Evolutionary conservation across 805 yeast genomes (phyloP).

Genomic region (Suhomyces xylopsoci): DNA sequence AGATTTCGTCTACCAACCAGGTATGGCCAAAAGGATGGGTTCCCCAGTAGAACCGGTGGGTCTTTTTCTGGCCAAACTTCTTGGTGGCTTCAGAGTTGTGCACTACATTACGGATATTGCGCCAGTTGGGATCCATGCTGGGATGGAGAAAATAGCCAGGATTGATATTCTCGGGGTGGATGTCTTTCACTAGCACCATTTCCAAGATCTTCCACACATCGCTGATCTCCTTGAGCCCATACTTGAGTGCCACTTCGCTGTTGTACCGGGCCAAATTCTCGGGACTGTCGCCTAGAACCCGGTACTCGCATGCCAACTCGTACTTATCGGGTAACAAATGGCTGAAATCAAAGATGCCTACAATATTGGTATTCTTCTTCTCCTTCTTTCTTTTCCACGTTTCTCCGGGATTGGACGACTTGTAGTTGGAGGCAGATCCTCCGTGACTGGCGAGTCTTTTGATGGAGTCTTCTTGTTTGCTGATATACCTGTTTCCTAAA

Average conservation of each 20-base stretch:
- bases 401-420: slow-evolving; percentile 39
- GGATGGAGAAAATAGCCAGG: slow-evolving; percentile 3
- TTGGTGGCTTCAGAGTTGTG: slow-evolving; percentile 8
- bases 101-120: slow-evolving; percentile 2
- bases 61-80: slow-evolving; percentile 8
- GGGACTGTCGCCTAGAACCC: slow-evolving; percentile 61
- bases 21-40: slow-evolving; percentile 71
- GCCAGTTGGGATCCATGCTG: slow-evolving; percentile 3
- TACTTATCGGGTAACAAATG: slow-evolving; percentile 72
- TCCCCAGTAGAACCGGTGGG: slow-evolving; percentile 64
- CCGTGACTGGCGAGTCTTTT: slow-evolving; percentile 38
- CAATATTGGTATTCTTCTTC: slow-evolving; percentile 48
- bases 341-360: slow-evolving; percentile 61
- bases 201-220: slow-evolving; percentile 72
- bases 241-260: slow-evolving; percentile 61
- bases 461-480: slow-evolving; percentile 23
- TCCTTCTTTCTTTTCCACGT: slow-evolving; percentile 20
- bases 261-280: slow-evolving; percentile 66
- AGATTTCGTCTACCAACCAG: slow-evolving; percentile 61
- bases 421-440: slow-evolving; percentile 34
- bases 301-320: slow-evolving; percentile 66
- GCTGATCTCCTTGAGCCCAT: slow-evolving; percentile 60
- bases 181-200: slow-evolving; percentile 44
- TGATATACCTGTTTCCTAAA: slow-evolving; percentile 30
- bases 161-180: slow-evolving; percentile 17